A percentile compares a stretch with the other conserved stretches of the same genome.
These are phyloP conservation scores for Cystobasidiaceae sp. DNA, from an alignment of 1,284 basidiomycete genomes.

Conservation along the genomic window DNA sequence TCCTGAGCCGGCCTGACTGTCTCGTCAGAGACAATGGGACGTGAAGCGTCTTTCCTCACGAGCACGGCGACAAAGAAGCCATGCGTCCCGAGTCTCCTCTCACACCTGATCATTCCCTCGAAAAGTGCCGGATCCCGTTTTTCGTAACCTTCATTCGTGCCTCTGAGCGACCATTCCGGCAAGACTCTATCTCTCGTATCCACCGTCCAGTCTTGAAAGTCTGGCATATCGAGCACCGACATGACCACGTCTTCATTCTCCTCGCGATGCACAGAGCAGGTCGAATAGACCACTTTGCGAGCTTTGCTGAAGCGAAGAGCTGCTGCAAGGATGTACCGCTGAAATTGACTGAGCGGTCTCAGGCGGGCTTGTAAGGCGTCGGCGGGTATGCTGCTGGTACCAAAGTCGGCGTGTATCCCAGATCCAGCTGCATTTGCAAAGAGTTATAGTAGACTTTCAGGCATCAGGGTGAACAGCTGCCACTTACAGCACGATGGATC, in stretches of 20 bases:
- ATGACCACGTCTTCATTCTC: conserved; percentile 85
- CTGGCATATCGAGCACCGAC: conserved; percentile 63
- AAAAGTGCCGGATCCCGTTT: conserved; percentile 54
- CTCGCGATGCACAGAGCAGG: conserved; percentile 81
- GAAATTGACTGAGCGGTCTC: conserved; percentile 75
- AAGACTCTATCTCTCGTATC: conserved; percentile 63
- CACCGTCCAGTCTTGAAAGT: conserved; percentile 65
- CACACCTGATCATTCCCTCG: conserved; percentile 70
- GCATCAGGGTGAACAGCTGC: background rate
- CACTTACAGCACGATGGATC: conserved; percentile 71
- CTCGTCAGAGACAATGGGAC: too few relatives aligned
- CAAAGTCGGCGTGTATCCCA: conserved; percentile 42
- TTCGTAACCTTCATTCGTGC: conserved; percentile 52
- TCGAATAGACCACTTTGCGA: conserved; percentile 84
- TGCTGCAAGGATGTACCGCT: conserved; percentile 87
- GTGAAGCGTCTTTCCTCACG: conserved; percentile 47
- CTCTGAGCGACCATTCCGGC: conserved; percentile 72
- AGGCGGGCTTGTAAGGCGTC: conserved; percentile 60
- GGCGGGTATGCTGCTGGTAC: conserved; percentile 43
- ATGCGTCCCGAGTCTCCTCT: conserved; percentile 79
- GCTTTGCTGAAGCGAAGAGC: conserved; percentile 77
- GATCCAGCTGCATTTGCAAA: conserved; percentile 39
- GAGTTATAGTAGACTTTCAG: background rate
- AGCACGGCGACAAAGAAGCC: conserved; percentile 93
- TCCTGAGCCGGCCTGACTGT: background rate